Conservation (phyloP, 331 rosid genomes). For the Acacia concinna region DNA sequence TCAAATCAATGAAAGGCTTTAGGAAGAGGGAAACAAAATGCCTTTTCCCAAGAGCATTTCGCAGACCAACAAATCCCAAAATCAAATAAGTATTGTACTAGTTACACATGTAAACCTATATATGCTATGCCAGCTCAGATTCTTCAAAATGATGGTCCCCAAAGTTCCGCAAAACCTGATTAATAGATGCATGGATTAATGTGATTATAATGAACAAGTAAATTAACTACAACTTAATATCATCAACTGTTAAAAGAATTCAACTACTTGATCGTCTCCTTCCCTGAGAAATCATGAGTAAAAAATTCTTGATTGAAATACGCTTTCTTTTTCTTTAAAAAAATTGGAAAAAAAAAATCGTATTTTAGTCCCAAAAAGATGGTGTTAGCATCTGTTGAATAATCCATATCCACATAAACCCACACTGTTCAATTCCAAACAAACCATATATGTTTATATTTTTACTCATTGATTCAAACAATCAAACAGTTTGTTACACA, state of each 20-base stretch:
- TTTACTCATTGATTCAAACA: background rate
- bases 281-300: background rate
- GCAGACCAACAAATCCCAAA: background rate
- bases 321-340: background rate
- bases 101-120: background rate
- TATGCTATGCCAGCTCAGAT: background rate
- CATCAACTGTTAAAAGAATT: background rate
- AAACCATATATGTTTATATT: background rate
- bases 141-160: background rate
- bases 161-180: background rate
- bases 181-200: background rate
- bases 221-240: background rate
- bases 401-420: background rate
- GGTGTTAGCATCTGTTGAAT: background rate
- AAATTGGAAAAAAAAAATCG: background rate
- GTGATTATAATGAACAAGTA: background rate
- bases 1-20: background rate
- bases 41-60: background rate
- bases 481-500: conserved; percentile 12
- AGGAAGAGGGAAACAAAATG: background rate
- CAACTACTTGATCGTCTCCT: background rate
- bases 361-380: background rate
- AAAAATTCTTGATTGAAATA: background rate
- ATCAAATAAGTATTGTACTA: background rate
- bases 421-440: background rate